Percentiles rank a stretch among this genome's conserved stretches.
Conservation (phyloP, 176 grass and related monocot species). For the Raddia guianensis region DNA sequence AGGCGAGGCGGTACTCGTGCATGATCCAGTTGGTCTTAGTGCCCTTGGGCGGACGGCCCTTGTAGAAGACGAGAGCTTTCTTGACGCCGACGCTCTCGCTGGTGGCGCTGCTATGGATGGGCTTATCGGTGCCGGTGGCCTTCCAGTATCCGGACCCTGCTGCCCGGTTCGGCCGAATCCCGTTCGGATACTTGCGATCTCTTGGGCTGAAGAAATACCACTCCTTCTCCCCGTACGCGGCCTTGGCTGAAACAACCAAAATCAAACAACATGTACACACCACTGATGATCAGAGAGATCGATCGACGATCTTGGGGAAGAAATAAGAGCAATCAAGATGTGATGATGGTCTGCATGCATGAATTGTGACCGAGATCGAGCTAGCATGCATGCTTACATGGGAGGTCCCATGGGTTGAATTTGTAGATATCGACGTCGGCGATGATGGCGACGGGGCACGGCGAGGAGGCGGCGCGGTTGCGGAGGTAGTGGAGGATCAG, state of each 20-base stretch:
- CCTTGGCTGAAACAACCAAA: slow-evolving; percentile 45
- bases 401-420: slow-evolving; percentile 86
- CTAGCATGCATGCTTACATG: slow-evolving; percentile 49
- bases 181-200: slow-evolving; percentile 94
- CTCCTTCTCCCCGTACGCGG: slow-evolving; percentile 75
- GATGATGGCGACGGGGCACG: slow-evolving; percentile 79
- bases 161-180: slow-evolving; percentile 83
- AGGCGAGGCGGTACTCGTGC: slow-evolving; percentile 86
- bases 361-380: neutral
- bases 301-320: too few relatives aligned
- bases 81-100: slow-evolving; percentile 76
- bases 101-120: slow-evolving; percentile 59
- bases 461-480: slow-evolving; percentile 61
- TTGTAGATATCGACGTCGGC: slow-evolving; percentile 99
- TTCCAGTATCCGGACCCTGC: slow-evolving; percentile 96
- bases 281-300: too few relatives aligned
- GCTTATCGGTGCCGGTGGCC: slow-evolving; percentile 93
- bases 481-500: slow-evolving; percentile 90
- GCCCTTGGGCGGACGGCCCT: slow-evolving; percentile 81
- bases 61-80: slow-evolving; percentile 97
- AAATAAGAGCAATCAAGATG: too few relatives aligned
- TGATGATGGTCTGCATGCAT: slow-evolving; percentile 11
- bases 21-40: slow-evolving; percentile 96
- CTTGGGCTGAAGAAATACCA: slow-evolving; percentile 98
- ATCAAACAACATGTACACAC: too few relatives aligned